Conservation (phyloP, 139 green algal species). For the Dunaliella primolecta region DNA sequence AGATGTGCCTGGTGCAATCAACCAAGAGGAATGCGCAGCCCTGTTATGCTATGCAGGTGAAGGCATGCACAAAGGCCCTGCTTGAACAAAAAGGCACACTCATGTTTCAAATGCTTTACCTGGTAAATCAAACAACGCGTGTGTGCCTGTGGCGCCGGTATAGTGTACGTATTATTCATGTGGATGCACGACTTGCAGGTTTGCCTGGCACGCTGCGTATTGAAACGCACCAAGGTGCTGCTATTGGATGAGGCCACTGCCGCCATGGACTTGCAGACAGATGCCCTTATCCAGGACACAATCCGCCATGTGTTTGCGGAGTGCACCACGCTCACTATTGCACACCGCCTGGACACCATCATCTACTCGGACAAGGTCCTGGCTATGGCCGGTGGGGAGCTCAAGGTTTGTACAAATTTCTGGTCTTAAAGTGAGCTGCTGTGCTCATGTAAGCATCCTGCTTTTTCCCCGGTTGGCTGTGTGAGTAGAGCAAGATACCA, state of each 20-base stretch:
- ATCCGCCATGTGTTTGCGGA: constrained; percentile 49
- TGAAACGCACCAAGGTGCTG: constrained; percentile 57
- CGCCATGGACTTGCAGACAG: constrained; percentile 61
- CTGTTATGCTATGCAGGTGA: too few species aligned
- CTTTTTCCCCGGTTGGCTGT: not conserved
- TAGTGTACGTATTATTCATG: too few species aligned
- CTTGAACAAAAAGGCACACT: too few species aligned
- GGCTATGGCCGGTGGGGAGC: constrained; percentile 39
- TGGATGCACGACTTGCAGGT: too few species aligned
- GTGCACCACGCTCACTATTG: constrained; percentile 54
- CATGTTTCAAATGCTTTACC: too few species aligned
- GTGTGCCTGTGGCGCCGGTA: too few species aligned
- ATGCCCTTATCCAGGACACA: constrained; percentile 52
- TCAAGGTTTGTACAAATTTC: constrained; percentile 17
- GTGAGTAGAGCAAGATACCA: not conserved
- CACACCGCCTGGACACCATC: constrained; percentile 61
- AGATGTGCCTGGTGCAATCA: too few species aligned
- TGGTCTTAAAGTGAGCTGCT: not conserved
- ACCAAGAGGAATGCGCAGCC: too few species aligned
- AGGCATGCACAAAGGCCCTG: too few species aligned
- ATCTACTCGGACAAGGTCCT: constrained; percentile 54
- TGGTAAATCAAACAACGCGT: too few species aligned
- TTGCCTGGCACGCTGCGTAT: constrained; percentile 71
- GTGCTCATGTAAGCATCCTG: not conserved
- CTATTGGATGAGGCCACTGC: constrained; percentile 80